Percentiles rank a stretch among this genome's conserved stretches.
phyloP scores from a whole-genome alignment of 1,284 basidiomycete genomes.

The Sporisorium graminicola region DNA sequence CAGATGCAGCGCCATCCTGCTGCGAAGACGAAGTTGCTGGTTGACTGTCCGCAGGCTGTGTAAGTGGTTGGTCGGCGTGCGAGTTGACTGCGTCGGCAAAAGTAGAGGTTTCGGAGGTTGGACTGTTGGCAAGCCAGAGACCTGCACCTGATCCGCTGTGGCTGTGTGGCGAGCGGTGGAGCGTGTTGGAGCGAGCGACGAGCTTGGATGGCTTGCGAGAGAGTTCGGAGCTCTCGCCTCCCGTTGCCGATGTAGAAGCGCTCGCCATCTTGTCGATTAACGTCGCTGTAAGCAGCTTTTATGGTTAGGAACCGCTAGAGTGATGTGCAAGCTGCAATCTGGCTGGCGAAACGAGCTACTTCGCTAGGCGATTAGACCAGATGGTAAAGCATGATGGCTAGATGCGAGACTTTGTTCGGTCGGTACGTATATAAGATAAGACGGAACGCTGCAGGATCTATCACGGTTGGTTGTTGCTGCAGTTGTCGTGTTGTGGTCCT shows the following conservation, averaged over 20 bases:
- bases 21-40: background rate
- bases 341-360: background rate
- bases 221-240: conserved; percentile 9
- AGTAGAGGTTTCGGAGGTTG: conserved; percentile 17
- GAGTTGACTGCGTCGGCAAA: conserved; percentile 6
- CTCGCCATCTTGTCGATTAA: conserved; percentile 19
- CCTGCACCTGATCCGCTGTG: conserved; percentile 51
- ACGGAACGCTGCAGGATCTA: background rate
- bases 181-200: conserved; percentile 31
- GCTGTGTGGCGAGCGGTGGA: conserved; percentile 44
- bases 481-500: background rate
- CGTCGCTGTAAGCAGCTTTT: background rate
- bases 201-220: conserved; percentile 41
- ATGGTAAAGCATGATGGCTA: conserved; percentile 1
- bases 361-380: background rate
- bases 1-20: background rate
- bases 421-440: background rate
- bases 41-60: background rate
- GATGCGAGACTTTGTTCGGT: background rate
- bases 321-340: background rate
- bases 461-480: background rate
- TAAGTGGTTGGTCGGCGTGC: background rate
- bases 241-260: conserved; percentile 22
- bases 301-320: background rate
- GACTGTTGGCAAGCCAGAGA: conserved; percentile 49